Conservation (phyloP, 2,329 filamentous ascomycete genomes). For the Cryphonectria japonica region DNA sequence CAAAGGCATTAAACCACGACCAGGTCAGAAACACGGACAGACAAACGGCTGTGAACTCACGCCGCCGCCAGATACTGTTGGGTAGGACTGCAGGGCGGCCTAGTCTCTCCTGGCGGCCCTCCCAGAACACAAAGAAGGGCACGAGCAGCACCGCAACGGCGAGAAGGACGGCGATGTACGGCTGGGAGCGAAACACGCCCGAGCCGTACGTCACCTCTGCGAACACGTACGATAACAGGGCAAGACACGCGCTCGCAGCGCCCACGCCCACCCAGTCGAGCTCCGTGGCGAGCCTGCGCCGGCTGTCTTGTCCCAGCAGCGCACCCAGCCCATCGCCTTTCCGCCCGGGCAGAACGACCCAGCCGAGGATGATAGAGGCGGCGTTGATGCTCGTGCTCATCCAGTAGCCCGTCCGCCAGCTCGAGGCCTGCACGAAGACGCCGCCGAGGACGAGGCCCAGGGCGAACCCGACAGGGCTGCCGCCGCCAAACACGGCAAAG, state of each 20-base stretch:
- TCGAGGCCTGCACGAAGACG: slow-evolving; percentile 50
- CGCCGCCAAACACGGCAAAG: slow-evolving; percentile 49
- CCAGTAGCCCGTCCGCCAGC: slow-evolving; percentile 52
- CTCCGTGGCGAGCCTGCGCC: slow-evolving; percentile 38
- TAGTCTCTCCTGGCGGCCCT: slow-evolving; percentile 50
- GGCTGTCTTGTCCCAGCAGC: slow-evolving; percentile 33
- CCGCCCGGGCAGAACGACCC: slow-evolving; percentile 38
- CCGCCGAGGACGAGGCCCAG: slow-evolving; percentile 54
- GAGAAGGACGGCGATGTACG: slow-evolving; percentile 49
- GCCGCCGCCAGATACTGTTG: slow-evolving; percentile 61
- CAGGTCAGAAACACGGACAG: slow-evolving; percentile 51
- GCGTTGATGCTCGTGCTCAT: slow-evolving; percentile 41
- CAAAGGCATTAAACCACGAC: slow-evolving; percentile 50
- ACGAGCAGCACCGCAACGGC: slow-evolving; percentile 47
- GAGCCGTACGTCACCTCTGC: slow-evolving; percentile 46
- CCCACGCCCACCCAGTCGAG: slow-evolving; percentile 58
- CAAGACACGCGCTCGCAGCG: slow-evolving; percentile 49
- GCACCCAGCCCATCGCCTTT: slow-evolving; percentile 6
- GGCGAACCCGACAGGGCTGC: slow-evolving; percentile 51
- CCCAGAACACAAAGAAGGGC: slow-evolving; percentile 58
- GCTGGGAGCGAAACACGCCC: slow-evolving; percentile 41
- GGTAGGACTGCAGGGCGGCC: slow-evolving; percentile 60
- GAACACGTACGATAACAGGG: slow-evolving; percentile 55
- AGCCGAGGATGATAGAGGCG: slow-evolving; percentile 32
- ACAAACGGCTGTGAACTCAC: slow-evolving; percentile 58